Percentiles rank a stretch among this genome's conserved stretches.
phyloP scores from a whole-genome alignment of 257 asterid species.

The Scutellaria minor region DNA sequence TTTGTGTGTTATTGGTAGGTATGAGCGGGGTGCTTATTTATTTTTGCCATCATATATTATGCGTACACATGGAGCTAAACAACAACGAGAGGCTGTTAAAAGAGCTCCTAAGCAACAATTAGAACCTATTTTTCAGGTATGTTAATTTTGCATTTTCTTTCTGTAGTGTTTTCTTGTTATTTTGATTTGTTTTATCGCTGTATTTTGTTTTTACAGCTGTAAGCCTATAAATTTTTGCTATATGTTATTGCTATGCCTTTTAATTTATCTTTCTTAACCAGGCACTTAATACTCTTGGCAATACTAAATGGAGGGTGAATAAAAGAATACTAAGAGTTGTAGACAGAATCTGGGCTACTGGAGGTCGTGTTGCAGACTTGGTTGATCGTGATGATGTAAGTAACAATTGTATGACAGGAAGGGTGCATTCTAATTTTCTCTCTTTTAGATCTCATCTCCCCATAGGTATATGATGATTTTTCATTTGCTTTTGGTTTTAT shows the following conservation, averaged over 20 bases:
- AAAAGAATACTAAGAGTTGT: slow-evolving; percentile 75
- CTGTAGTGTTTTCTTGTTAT: slow-evolving; percentile 11
- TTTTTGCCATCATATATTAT: slow-evolving; percentile 90
- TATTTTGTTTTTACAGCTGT: slow-evolving; percentile 12
- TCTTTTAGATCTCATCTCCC: neutral
- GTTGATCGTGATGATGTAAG: slow-evolving; percentile 94
- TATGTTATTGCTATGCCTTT: neutral
- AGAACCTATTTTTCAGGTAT: slow-evolving; percentile 79
- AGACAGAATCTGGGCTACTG: slow-evolving; percentile 93
- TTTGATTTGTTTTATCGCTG: slow-evolving; percentile 18
- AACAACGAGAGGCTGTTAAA: slow-evolving; percentile 82
- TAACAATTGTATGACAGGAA: slow-evolving; percentile 28
- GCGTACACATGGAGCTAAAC: slow-evolving; percentile 99
- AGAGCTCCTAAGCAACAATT: slow-evolving; percentile 72
- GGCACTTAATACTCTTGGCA: slow-evolving; percentile 95
- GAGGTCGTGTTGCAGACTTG: slow-evolving; percentile 86
- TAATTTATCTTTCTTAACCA: slow-evolving; percentile 38
- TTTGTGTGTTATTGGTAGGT: slow-evolving; percentile 52
- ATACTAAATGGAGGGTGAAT: slow-evolving; percentile 94
- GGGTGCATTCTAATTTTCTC: slow-evolving; percentile 2
- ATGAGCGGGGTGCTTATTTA: slow-evolving; percentile 88
- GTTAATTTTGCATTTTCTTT: slow-evolving; percentile 4
- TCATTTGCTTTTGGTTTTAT: neutral
- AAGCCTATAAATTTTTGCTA: slow-evolving; percentile 2
- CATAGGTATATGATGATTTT: neutral